Evolutionary conservation across 345 rosid genomes (phyloP), one percentile per base, ranked within the genome.

Genomic region (Mallotus nudiflorus): DNA sequence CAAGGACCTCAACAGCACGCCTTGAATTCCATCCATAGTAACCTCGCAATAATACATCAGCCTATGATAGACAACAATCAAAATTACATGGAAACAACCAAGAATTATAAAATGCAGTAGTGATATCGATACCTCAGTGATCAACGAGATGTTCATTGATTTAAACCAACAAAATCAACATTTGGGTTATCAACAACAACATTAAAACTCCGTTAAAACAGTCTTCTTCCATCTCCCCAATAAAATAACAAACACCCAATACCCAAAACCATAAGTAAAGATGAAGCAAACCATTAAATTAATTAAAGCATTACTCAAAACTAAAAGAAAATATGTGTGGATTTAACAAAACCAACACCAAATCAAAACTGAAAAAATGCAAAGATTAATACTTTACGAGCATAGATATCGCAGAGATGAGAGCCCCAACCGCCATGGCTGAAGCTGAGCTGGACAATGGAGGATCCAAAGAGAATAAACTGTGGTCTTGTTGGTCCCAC

Each of bases 361-460:
- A 57, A 40, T 19, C 8, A 49, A 1, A 3, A 37, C 12, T 29
- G 15, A 28, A 15, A n/a, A 51, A 29, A 68, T 66, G 13, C 40
- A 9, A 37, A 62, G 64, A 20, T 12, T 42, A 2, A 57, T 53
- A 96, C 99, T 70, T 92, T 96, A 71, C 99, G 97, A 75, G 98
- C 82, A 75, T 92, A 96, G 67, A 96, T 63, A 73, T 96, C 98
- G 49, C 96, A 77, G 75, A 92, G 94, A 72, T 87, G 84, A 58
- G 98, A 86, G 0, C 97, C 99, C 99, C 98, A 96, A 53, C 99
- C 98, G 71, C 85, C 90, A 77, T 89, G 89, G 79, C 91, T 84
- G 80, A 84, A 96, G 82, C 98, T 83, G 73, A 89, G 89, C 76
- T 96, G 98, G 51, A 92, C 99, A 64, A 92, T 92, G 78, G 99